Evolutionary conservation across 352 stramenopile species (phyloP).

Genomic region (Saprolegnia diclina): DNA sequence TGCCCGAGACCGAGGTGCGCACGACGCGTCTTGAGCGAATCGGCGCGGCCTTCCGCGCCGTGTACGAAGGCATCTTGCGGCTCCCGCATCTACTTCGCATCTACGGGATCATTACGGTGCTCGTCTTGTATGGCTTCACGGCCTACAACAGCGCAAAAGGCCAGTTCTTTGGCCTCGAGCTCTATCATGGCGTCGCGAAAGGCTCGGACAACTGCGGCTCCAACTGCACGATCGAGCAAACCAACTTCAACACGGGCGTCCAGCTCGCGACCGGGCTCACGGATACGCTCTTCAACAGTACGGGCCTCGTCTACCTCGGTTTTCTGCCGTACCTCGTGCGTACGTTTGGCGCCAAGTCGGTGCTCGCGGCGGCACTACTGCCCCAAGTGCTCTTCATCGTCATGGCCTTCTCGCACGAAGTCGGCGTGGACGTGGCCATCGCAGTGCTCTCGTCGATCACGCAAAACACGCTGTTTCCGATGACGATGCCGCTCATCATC

Average conservation of each 20-base stretch:
- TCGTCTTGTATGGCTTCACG: constrained; percentile 49
- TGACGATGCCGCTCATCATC: constrained; percentile 15
- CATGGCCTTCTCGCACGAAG: constrained; percentile 43
- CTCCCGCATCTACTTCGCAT: constrained; percentile 37
- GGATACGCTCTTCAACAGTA: constrained; percentile 40
- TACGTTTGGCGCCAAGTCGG: constrained; percentile 34
- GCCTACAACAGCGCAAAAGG: constrained; percentile 60
- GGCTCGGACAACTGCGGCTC: constrained; percentile 5
- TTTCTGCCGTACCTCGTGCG: constrained; percentile 37
- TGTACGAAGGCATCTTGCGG: constrained; percentile 38
- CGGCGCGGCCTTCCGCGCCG: constrained; percentile 42
- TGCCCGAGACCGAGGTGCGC: neutral
- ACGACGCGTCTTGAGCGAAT: constrained; percentile 22
- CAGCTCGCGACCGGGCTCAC: constrained; percentile 38
- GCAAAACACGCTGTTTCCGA: neutral
- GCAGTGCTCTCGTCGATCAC: constrained; percentile 37
- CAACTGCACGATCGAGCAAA: constrained; percentile 29
- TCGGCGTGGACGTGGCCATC: constrained; percentile 39
- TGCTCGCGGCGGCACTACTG: constrained; percentile 34
- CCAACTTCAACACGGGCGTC: constrained; percentile 41
- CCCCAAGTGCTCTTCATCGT: constrained; percentile 48
- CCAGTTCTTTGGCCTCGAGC: constrained; percentile 33
- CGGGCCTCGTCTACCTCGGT: constrained; percentile 47
- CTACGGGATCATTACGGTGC: constrained; percentile 55
- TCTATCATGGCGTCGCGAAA: constrained; percentile 3